Evolutionary conservation across 306 rosid genomes (phyloP).

Genomic region (Begonia peltatifolia): DNA sequence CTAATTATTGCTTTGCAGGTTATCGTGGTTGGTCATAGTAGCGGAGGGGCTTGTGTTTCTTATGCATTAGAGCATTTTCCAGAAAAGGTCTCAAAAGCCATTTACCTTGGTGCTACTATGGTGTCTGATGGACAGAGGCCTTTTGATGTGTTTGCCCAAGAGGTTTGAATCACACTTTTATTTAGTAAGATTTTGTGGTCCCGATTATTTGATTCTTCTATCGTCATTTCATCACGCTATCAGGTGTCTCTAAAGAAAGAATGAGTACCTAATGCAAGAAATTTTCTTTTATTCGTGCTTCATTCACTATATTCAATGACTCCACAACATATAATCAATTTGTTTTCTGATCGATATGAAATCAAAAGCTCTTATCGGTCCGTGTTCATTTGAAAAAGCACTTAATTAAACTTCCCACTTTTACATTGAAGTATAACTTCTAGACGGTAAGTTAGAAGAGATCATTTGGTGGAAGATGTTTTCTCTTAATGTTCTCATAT

Average conservation of each 20-base stretch:
- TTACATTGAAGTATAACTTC: neutral
- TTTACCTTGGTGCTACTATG: conserved; percentile 92
- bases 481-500: conserved; percentile 15
- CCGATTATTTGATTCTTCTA: neutral
- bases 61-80: conserved; percentile 83
- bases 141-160: conserved; percentile 70
- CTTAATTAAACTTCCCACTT: neutral
- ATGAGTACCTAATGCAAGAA: neutral
- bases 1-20: conserved; percentile 34
- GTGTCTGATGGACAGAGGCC: conserved; percentile 81
- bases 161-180: conserved; percentile 31
- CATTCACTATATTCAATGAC: too few species aligned
- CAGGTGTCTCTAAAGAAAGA: neutral
- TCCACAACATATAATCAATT: too few species aligned
- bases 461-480: neutral
- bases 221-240: neutral
- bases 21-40: conserved; percentile 85
- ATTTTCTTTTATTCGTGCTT: too few species aligned
- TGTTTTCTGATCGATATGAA: too few species aligned
- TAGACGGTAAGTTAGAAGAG: neutral
- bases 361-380: too few species aligned
- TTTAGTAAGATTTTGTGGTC: neutral
- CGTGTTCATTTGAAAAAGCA: too few species aligned
- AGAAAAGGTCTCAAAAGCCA: conserved; percentile 63
- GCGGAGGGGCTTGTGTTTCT: conserved; percentile 92